Evolutionary conservation across 2,329 filamentous ascomycete genomes (phyloP).

Genomic region (Epichloe bromicola): DNA sequence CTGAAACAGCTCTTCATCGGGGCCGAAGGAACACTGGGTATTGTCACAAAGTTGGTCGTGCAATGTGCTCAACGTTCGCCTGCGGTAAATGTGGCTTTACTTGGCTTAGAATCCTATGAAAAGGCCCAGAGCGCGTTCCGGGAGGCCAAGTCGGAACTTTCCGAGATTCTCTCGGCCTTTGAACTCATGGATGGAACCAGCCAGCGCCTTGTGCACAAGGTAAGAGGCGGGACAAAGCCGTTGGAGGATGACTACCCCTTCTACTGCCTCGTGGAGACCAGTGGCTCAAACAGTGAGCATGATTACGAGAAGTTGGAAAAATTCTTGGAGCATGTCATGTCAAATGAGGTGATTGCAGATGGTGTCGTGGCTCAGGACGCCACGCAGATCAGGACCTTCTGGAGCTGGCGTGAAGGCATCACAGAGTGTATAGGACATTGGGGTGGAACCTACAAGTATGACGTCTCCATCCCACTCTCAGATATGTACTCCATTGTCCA

Average conservation of each 20-base stretch:
- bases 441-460: slow-evolving; percentile 97
- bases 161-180: slow-evolving; percentile 92
- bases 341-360: slow-evolving; percentile 71
- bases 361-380: slow-evolving; percentile 89
- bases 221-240: slow-evolving; percentile 69
- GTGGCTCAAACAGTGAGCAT: slow-evolving; percentile 86
- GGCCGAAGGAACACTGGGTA: slow-evolving; percentile 84
- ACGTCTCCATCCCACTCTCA: slow-evolving; percentile 80
- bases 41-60: slow-evolving; percentile 83
- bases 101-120: slow-evolving; percentile 81
- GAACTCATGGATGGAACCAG: slow-evolving; percentile 88
- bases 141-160: slow-evolving; percentile 79
- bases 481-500: slow-evolving; percentile 85
- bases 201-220: slow-evolving; percentile 62
- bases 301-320: slow-evolving; percentile 81
- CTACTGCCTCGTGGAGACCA: slow-evolving; percentile 94
- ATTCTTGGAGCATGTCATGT: slow-evolving; percentile 88
- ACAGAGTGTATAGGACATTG: slow-evolving; percentile 79
- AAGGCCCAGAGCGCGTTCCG: slow-evolving; percentile 76
- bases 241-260: slow-evolving; percentile 79
- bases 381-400: slow-evolving; percentile 74
- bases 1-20: slow-evolving; percentile 95
- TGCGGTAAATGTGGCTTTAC: slow-evolving; percentile 89
- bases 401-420: slow-evolving; percentile 89
- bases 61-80: slow-evolving; percentile 77